A percentile compares a stretch with the other conserved stretches of the same genome.
Conservation (phyloP, 2,329 filamentous ascomycete genomes). For the Sordariomycetes sp. region DNA sequence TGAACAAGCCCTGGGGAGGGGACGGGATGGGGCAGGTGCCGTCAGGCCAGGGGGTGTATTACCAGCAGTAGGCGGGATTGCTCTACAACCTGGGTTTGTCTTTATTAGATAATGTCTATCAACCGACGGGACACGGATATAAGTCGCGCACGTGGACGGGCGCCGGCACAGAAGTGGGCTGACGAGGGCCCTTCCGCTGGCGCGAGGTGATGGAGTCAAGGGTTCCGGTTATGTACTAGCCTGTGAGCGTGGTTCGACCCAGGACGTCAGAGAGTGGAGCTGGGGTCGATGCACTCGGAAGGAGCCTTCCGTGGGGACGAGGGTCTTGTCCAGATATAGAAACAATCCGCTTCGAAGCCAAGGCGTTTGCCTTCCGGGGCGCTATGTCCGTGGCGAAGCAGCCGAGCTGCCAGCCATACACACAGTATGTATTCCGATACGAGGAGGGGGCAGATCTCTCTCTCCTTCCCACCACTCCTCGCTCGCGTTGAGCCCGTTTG, state of each 20-base stretch:
- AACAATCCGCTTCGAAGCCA: neutral
- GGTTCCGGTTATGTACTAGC: neutral
- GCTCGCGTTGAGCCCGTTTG: too few relatives aligned
- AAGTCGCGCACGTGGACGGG: neutral
- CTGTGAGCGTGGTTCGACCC: neutral
- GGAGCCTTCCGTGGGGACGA: neutral
- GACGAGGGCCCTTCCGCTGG: neutral
- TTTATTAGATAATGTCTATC: neutral
- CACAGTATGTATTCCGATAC: too few relatives aligned
- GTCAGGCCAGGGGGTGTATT: neutral
- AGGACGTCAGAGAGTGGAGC: neutral
- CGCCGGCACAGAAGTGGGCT: neutral
- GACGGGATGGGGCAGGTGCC: conserved; percentile 3
- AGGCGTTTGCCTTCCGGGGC: neutral
- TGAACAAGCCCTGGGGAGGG: conserved; percentile 4
- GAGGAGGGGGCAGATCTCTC: too few relatives aligned
- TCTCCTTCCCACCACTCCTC: too few relatives aligned
- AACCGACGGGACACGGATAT: neutral
- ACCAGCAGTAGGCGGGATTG: neutral
- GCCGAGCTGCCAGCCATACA: too few relatives aligned
- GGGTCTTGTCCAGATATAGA: neutral
- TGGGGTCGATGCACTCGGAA: neutral
- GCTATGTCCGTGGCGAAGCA: neutral
- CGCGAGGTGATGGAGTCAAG: neutral
- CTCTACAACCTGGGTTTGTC: neutral